Base-by-base conservation (phyloP, 257 asterid species). In the Leptodermis oblonga region DNA sequence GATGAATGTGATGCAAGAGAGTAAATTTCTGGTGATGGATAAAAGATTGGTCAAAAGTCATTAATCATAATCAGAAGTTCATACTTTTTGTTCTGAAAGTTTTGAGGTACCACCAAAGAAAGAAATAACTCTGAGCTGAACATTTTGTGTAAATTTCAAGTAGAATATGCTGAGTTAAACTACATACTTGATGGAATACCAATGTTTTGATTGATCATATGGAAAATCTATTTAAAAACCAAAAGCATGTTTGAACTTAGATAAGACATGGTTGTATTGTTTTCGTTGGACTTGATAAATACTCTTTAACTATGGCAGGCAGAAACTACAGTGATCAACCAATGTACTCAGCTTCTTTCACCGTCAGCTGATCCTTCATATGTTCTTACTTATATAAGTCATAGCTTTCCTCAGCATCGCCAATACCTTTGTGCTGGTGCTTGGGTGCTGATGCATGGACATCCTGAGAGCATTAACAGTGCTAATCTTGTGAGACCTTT, bases 361-460 rank as follows among this genome's bases (percentile, higher is more conserved):
- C 30, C 94, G 41, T 82, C 96, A 62, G 96, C 96, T 76, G 96
- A 93, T 75, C 95, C 97, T 70, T 26, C 84, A 5, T 94, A 94
- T 73, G 92, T 89, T 41, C 73, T 76, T 81, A 94, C 97, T 56
- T 94, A 94, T 77, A 78, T 91, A 59, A 94, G 74, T 76, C 95
- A 82, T 82, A 94, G 99, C 81, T 94, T 86, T 82, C 86, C 89
- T 69, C 77, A 80, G 72, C 99, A 94, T 73, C 96, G 97, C 55
- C 85, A 89, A 69, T 87, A 87, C 83, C 96, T 94, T 75, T 94
- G 99, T 78, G 96, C 97, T 75, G 96, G 97, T 80, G 96, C 96
- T 22, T 94, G 97, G 97, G 81, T 90, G 80, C 81, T 94, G 78
- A 89, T 91, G 99, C 89, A 84, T 77, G 84, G 85, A 74, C 99